phyloP scores from a whole-genome alignment of 257 asterid genomes.

The Cynanchum wilfordii region DNA sequence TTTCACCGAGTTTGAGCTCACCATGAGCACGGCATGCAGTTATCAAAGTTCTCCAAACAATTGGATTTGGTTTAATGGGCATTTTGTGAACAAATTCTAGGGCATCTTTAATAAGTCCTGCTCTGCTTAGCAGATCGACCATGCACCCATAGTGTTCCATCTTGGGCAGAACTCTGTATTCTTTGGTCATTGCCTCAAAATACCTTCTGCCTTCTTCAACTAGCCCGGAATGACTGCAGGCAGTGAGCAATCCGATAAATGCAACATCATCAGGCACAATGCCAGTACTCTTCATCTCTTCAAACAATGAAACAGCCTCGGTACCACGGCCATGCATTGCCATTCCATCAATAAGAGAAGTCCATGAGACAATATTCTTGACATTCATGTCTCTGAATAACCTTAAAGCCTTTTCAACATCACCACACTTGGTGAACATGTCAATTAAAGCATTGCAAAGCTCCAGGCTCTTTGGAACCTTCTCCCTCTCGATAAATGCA shows the following conservation, averaged over 20 bases:
- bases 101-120: constrained; percentile 58
- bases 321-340: constrained; percentile 65
- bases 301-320: constrained; percentile 59
- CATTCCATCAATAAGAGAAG: constrained; percentile 56
- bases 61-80: constrained; percentile 68
- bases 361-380: constrained; percentile 76
- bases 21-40: constrained; percentile 52
- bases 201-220: constrained; percentile 51
- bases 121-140: constrained; percentile 74
- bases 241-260: constrained; percentile 65
- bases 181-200: constrained; percentile 50
- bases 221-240: constrained; percentile 82
- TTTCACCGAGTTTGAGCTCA: constrained; percentile 51
- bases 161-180: constrained; percentile 48
- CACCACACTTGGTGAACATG: constrained; percentile 84
- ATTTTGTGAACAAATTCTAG: constrained; percentile 46
- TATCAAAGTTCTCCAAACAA: constrained; percentile 53
- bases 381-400: constrained; percentile 45
- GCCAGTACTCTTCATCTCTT: constrained; percentile 52
- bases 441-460: constrained; percentile 62
- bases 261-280: constrained; percentile 58
- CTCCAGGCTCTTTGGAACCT: constrained; percentile 39
- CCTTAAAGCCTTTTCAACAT: constrained; percentile 53
- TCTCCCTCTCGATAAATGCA: constrained; percentile 47
- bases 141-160: constrained; percentile 86